phyloP scores from a whole-genome alignment of 1,284 basidiomycete genomes.

The Hemileia vastatrix region DNA sequence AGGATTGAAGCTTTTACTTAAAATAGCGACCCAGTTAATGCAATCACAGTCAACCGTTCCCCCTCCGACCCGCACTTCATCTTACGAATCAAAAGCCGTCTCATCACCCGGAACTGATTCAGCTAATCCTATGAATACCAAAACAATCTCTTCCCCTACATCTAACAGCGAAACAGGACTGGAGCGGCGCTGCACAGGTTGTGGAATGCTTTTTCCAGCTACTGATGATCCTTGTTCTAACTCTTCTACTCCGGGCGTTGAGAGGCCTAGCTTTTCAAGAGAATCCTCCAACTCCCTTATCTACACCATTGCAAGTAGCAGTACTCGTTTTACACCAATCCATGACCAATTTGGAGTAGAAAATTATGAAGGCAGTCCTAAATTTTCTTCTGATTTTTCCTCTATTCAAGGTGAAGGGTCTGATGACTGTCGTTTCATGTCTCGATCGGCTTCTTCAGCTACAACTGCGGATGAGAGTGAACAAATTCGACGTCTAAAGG shows the following conservation, averaged over 20 bases:
- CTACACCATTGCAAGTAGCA: not conserved
- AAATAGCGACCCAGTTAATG: constrained; percentile 3
- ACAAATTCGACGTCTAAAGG: constrained; percentile 20
- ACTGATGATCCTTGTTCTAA: constrained; percentile 1
- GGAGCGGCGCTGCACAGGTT: constrained; percentile 4
- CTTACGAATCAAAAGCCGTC: not conserved
- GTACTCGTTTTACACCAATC: constrained; percentile 5
- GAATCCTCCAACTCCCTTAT: constrained; percentile 7
- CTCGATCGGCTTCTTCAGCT: not conserved
- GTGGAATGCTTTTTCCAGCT: constrained; percentile 1
- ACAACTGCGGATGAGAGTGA: constrained; percentile 19
- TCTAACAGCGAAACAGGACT: not conserved
- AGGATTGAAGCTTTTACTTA: constrained; percentile 1
- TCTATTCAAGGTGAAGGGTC: constrained; percentile 13
- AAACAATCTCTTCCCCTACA: not conserved
- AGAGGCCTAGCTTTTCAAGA: constrained; percentile 8
- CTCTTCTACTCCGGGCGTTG: constrained; percentile 10
- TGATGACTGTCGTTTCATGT: constrained; percentile 1
- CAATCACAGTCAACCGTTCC: constrained; percentile 2
- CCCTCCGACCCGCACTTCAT: not conserved
- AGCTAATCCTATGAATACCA: not conserved
- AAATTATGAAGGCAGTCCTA: too few relatives aligned
- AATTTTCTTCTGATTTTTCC: too few relatives aligned
- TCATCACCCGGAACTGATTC: not conserved
- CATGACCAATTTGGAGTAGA: not conserved